A percentile compares a stretch with the other conserved stretches of the same genome.
These are phyloP conservation scores for Thielaviopsis populi DNA, from an alignment of 2,329 filamentous ascomycete genomes.

Conservation along the genomic window DNA sequence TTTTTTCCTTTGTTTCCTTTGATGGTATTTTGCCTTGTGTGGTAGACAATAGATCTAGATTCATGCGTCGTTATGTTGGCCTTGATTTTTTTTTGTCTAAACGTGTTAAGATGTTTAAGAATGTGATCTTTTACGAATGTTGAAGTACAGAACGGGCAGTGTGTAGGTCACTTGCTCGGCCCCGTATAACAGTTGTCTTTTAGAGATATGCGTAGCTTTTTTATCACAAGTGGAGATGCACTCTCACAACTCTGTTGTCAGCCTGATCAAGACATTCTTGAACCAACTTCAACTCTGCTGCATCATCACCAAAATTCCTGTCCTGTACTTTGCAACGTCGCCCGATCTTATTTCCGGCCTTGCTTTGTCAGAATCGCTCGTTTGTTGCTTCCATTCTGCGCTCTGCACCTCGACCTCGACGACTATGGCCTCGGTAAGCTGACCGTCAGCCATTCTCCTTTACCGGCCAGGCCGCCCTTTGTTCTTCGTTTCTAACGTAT, in stretches of 20 bases:
- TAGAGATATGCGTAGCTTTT: neutral
- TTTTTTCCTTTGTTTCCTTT: neutral
- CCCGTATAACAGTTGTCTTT: neutral
- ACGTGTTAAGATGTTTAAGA: too few species aligned
- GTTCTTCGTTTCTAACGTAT: neutral
- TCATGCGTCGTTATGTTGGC: neutral
- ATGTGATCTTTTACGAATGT: too few species aligned
- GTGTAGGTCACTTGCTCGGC: neutral
- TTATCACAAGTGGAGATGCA: neutral
- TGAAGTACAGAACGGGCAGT: neutral
- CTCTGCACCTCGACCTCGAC: neutral
- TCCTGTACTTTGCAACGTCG: neutral
- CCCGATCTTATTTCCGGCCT: neutral
- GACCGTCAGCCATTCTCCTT: neutral
- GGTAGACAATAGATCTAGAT: neutral
- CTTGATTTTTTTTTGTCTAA: too few species aligned
- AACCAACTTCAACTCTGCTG: neutral
- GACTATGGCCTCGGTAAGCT: conserved; percentile 14
- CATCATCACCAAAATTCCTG: neutral
- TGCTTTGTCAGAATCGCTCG: neutral
- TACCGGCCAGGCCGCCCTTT: neutral
- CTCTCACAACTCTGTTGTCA: neutral
- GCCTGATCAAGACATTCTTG: neutral
- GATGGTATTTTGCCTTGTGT: neutral
- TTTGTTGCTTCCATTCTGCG: neutral